A percentile compares a stretch with the other conserved stretches of the same genome.
These are phyloP conservation scores for Uromyces viciae-fabae DNA, from an alignment of 1,284 basidiomycete genomes.

Conservation along the genomic window DNA sequence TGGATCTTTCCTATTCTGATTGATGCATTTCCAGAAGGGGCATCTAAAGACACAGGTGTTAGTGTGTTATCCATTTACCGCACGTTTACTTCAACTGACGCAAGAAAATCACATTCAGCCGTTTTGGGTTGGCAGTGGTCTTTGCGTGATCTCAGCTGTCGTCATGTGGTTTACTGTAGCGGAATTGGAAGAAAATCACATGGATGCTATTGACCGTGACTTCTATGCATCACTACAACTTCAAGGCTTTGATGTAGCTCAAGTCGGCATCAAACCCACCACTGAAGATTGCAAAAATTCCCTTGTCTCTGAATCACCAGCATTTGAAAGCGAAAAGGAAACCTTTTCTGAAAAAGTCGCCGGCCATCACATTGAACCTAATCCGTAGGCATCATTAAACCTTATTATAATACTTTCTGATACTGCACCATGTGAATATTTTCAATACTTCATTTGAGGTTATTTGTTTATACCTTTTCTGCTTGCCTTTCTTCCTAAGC, in stretches of 20 bases:
- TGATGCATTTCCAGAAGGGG: conserved; percentile 33
- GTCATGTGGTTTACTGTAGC: conserved; percentile 43
- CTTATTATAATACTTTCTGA: too few species aligned
- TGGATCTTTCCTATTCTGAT: conserved; percentile 57
- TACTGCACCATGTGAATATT: too few species aligned
- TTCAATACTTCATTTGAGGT: too few species aligned
- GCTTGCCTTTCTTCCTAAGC: too few species aligned
- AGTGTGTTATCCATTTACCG: not conserved
- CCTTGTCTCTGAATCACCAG: not conserved
- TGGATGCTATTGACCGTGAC: conserved; percentile 53
- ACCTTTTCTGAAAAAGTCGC: not conserved
- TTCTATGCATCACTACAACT: conserved; percentile 75
- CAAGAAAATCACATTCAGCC: conserved; percentile 14
- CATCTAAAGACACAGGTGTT: conserved; percentile 35
- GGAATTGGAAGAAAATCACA: conserved; percentile 31
- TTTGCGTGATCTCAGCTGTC: conserved; percentile 23
- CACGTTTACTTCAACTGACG: not conserved
- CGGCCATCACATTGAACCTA: too few species aligned
- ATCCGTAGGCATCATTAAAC: too few species aligned
- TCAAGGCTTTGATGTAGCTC: conserved; percentile 70
- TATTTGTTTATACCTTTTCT: too few species aligned
- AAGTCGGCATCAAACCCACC: conserved; percentile 61
- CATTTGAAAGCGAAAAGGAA: conserved; percentile 12
- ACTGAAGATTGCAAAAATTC: not conserved
- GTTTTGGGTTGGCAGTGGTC: conserved; percentile 43